Percentiles rank a stretch among this genome's conserved stretches.
Evolutionary conservation across 176 grass and related monocot species (phyloP).

Genomic region (Alloteropsis semialata): DNA sequence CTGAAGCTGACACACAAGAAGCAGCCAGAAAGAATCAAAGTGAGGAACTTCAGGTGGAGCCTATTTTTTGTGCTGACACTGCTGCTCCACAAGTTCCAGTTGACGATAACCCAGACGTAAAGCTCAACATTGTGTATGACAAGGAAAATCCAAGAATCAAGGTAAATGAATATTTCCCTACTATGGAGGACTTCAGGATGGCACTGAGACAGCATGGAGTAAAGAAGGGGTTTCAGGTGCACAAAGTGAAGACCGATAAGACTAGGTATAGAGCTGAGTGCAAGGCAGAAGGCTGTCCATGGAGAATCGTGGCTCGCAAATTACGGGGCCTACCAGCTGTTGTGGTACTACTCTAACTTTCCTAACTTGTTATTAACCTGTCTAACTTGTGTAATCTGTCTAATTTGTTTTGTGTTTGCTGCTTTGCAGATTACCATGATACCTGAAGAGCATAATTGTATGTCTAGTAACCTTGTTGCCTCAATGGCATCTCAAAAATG

Average conservation of each 20-base stretch:
- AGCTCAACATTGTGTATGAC: background rate
- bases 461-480: background rate
- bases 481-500: constrained; percentile 15
- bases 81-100: background rate
- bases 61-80: constrained; percentile 15
- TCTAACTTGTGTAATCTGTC: background rate
- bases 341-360: background rate
- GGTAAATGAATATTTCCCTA: background rate
- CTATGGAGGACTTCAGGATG: constrained; percentile 17
- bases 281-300: constrained; percentile 4
- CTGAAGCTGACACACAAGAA: background rate
- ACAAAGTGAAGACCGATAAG: constrained; percentile 19
- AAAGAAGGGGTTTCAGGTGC: constrained; percentile 1
- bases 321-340: background rate
- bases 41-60: background rate
- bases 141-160: background rate
- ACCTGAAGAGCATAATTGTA: background rate
- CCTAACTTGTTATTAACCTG: background rate
- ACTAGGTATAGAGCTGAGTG: constrained; percentile 30
- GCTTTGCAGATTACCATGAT: constrained; percentile 13
- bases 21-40: background rate
- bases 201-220: constrained; percentile 18
- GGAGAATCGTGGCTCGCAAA: constrained; percentile 21
- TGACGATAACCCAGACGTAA: background rate
- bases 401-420: constrained; percentile 3